A percentile compares a stretch with the other conserved stretches of the same genome.
These are phyloP conservation scores for Benincasa hispida DNA, from an alignment of 306 rosid species.

Conservation along the genomic window DNA sequence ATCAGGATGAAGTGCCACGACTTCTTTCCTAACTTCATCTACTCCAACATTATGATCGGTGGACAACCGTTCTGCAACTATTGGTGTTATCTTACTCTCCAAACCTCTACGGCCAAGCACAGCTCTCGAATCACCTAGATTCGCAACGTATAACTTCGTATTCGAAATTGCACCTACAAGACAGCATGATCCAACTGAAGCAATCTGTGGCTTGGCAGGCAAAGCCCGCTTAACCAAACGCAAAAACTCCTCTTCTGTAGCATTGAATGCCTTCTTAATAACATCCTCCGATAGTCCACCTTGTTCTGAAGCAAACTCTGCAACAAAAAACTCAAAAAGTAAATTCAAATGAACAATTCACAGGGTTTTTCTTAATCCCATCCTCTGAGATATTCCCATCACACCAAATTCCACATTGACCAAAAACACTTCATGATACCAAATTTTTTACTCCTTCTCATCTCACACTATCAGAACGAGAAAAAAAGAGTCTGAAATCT, in stretches of 20 bases:
- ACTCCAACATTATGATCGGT: conserved; percentile 87
- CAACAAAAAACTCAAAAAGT: conserved; percentile 13
- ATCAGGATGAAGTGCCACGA: conserved; percentile 87
- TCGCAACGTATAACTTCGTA: conserved; percentile 62
- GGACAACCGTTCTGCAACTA: conserved; percentile 71
- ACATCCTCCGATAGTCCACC: conserved; percentile 81
- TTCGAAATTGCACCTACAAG: conserved; percentile 81
- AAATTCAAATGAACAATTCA: background rate
- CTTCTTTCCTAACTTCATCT: conserved; percentile 87
- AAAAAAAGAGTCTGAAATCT: background rate
- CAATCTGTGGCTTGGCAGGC: conserved; percentile 53
- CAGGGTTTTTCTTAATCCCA: background rate
- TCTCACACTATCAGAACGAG: background rate
- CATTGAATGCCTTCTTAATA: conserved; percentile 74
- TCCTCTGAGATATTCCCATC: background rate
- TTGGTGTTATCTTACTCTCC: conserved; percentile 10
- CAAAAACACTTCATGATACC: background rate
- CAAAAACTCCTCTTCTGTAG: conserved; percentile 75
- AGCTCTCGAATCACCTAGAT: conserved; percentile 89
- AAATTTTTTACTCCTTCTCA: background rate
- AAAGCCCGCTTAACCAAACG: conserved; percentile 55
- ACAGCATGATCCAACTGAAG: conserved; percentile 88
- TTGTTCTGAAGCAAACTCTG: conserved; percentile 71
- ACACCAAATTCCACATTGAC: background rate
- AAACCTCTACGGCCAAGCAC: conserved; percentile 64